phyloP scores from a whole-genome alignment of 2,329 filamentous ascomycete species.

The Sporothrix dimorphospora region DNA sequence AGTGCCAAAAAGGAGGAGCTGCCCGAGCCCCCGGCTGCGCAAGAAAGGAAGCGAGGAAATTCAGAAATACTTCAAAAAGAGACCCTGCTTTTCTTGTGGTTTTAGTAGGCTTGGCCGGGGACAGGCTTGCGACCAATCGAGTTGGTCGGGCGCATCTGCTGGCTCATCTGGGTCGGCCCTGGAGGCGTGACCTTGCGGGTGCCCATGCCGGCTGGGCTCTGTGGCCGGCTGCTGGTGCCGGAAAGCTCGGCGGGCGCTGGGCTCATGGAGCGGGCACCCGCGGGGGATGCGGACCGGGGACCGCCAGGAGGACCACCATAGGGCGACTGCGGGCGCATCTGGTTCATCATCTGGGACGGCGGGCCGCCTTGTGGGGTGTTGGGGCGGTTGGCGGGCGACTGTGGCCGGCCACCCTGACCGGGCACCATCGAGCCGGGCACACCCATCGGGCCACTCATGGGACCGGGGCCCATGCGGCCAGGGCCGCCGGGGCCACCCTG shows the following conservation, averaged over 20 bases:
- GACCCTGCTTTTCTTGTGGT: too few relatives aligned
- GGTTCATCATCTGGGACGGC: slow-evolving; percentile 41
- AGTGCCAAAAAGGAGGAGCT: slow-evolving; percentile 5
- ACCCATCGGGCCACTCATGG: not conserved
- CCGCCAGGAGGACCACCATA: slow-evolving; percentile 38
- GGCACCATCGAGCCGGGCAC: slow-evolving; percentile 22
- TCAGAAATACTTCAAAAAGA: not conserved
- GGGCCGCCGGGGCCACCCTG: slow-evolving; percentile 40
- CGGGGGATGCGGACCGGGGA: slow-evolving; percentile 39
- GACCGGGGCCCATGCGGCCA: slow-evolving; percentile 30
- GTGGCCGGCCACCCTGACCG: slow-evolving; percentile 18
- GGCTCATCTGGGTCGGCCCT: slow-evolving; percentile 52
- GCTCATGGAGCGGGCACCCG: slow-evolving; percentile 41
- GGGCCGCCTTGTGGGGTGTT: slow-evolving; percentile 36
- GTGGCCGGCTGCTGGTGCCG: slow-evolving; percentile 44
- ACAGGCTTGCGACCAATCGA: slow-evolving; percentile 59
- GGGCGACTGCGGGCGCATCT: slow-evolving; percentile 48
- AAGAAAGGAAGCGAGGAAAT: not conserved
- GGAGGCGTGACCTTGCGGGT: slow-evolving; percentile 48
- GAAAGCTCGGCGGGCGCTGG: slow-evolving; percentile 33
- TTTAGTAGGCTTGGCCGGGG: slow-evolving; percentile 56
- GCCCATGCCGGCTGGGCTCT: slow-evolving; percentile 47
- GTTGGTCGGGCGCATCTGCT: slow-evolving; percentile 37
- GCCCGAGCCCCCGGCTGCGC: not conserved
- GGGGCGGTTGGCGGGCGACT: slow-evolving; percentile 35